Base-by-base conservation (phyloP, 257 asterid species). In the Anisodus acutangulus region DNA sequence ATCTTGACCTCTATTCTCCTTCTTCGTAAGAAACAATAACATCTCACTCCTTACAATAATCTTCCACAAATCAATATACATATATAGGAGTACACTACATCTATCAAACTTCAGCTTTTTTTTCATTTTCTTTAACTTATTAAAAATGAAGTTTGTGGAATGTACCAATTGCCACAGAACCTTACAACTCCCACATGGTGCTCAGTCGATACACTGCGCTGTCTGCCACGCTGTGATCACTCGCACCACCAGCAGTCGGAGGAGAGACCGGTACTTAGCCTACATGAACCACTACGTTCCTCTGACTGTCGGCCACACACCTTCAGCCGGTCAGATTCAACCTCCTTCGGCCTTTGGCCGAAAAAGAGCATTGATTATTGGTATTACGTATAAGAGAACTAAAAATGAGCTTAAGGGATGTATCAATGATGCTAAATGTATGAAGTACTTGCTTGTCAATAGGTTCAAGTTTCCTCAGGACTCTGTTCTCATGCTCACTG, bases 401-500 rank as follows among this genome's bases (percentile, higher is more conserved):
- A 85, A 37, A 79, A 78, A 89, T 22, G 97, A 94, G 89, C 95
- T 96, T 43, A 91, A 93, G 41, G 99, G 99, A 9, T 94, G 99
- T 19, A 88, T 96, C 47, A 96, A 94, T 84, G 98, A 96, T 86
- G 97, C 98, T 5, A 93, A 90, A 87, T 93, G 98, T 82, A 96
- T 96, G 98, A 92, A 88, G 81, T 89, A 79, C 79, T 64, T 96
- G 92, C 88, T 96, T 84, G 53, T 90, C 86, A 90, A 91, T 82
- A 87, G 90, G 66, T 96, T 91, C 87, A 92, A 88, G 87, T 96
- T 94, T 69, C 97, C 97, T 6, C 89, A 92, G 11, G 90, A 97
- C n/a, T 93, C 97, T 22, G 88, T 96, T 82, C 87, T 92, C 85
- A 88, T 93, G 98, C 98, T 96, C 22, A 96, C 95, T 4, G 99